Conservation (phyloP, 768 basidiomycete species). For the Boletus tylopilopsis region DNA sequence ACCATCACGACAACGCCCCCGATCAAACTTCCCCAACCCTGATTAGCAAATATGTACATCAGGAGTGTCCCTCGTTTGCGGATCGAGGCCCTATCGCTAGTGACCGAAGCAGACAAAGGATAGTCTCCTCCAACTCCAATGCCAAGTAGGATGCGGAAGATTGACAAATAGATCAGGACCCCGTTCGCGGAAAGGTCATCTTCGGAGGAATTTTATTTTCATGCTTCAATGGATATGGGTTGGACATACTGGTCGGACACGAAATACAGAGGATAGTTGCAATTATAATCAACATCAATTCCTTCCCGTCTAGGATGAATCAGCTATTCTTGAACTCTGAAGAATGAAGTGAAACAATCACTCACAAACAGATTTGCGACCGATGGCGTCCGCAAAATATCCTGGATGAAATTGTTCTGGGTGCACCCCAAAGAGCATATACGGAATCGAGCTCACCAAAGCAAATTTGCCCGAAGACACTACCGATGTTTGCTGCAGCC, state of each 20-base stretch:
- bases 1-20: slow-evolving; percentile 62
- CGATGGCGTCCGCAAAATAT: slow-evolving; percentile 62
- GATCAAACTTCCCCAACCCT: slow-evolving; percentile 73
- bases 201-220: slow-evolving; percentile 12
- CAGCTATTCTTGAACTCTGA: background rate
- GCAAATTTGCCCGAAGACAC: slow-evolving; percentile 63
- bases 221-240: background rate
- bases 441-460: slow-evolving; percentile 42
- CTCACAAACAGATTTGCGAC: slow-evolving; percentile 65
- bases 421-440: background rate
- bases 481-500: slow-evolving; percentile 67
- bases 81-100: slow-evolving; percentile 62
- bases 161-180: slow-evolving; percentile 57
- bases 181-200: slow-evolving; percentile 48
- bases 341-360: background rate
- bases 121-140: slow-evolving; percentile 80
- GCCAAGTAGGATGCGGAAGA: slow-evolving; percentile 72
- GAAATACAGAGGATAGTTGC: slow-evolving; percentile 70
- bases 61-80: slow-evolving; percentile 69
- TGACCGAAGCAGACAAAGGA: slow-evolving; percentile 69
- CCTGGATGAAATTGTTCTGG: slow-evolving; percentile 31
- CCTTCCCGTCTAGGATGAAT: slow-evolving; percentile 56
- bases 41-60: slow-evolving; percentile 73
- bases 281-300: slow-evolving; percentile 76
- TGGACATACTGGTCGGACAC: slow-evolving; percentile 51